These are phyloP conservation scores for Triticum urartu DNA, from an alignment of 176 grass and related monocot species.

Conservation along the genomic window DNA sequence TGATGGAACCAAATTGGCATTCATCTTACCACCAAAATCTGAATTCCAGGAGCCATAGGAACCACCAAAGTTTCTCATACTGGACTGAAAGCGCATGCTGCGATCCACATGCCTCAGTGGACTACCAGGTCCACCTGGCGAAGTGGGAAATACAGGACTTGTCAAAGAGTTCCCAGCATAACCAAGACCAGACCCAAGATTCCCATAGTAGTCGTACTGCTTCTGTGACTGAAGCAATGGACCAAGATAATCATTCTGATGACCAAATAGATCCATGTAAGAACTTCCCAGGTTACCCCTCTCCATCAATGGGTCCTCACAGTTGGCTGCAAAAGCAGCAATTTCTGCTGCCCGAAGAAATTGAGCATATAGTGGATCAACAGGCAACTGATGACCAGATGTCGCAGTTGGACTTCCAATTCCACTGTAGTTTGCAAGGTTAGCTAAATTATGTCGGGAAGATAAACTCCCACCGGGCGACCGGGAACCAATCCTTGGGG, in stretches of 20 bases:
- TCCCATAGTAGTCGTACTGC: slow-evolving; percentile 54
- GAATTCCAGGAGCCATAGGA: slow-evolving; percentile 58
- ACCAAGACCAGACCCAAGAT: slow-evolving; percentile 52
- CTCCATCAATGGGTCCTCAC: slow-evolving; percentile 48
- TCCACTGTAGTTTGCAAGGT: slow-evolving; percentile 53
- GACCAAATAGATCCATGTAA: slow-evolving; percentile 60
- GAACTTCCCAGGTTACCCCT: slow-evolving; percentile 39
- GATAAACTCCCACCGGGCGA: slow-evolving; percentile 46
- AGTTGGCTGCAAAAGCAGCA: slow-evolving; percentile 48
- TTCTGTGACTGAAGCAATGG: slow-evolving; percentile 65
- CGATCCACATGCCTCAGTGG: slow-evolving; percentile 61
- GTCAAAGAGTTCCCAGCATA: slow-evolving; percentile 51
- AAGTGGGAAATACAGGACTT: slow-evolving; percentile 54
- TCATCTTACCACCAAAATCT: slow-evolving; percentile 41
- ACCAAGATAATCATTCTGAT: slow-evolving; percentile 51
- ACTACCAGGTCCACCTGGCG: slow-evolving; percentile 53
- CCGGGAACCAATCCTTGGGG: slow-evolving; percentile 47
- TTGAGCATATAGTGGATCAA: slow-evolving; percentile 57
- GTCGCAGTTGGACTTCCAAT: slow-evolving; percentile 46
- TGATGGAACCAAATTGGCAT: slow-evolving; percentile 52
- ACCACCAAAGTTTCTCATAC: slow-evolving; percentile 56
- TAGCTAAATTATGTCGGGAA: slow-evolving; percentile 54
- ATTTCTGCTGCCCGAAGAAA: slow-evolving; percentile 30
- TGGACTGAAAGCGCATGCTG: slow-evolving; percentile 49
- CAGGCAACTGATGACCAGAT: slow-evolving; percentile 42